Conservation (phyloP, 1,139 yeast species). For the Debaryomyces sp. region DNA sequence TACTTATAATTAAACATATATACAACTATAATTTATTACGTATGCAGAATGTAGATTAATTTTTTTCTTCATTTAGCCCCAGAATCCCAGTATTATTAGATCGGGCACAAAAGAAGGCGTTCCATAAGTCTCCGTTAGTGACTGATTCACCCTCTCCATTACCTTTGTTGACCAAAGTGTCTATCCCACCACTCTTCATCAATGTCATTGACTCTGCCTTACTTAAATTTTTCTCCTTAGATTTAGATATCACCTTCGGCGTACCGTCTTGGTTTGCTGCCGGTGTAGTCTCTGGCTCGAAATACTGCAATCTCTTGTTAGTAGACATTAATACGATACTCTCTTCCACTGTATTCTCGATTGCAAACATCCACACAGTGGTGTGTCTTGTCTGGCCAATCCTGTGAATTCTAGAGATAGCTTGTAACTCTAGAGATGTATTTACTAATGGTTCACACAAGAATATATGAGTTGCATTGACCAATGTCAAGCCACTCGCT, state of each 20-base stretch:
- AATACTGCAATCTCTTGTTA: constrained; percentile 47
- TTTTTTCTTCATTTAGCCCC: not conserved
- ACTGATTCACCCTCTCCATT: constrained; percentile 59
- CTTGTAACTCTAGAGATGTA: constrained; percentile 84
- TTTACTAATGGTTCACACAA: constrained; percentile 92
- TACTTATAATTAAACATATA: not conserved
- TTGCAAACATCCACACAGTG: constrained; percentile 89
- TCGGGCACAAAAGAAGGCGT: constrained; percentile 52
- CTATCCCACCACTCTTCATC: constrained; percentile 43
- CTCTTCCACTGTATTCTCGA: constrained; percentile 87
- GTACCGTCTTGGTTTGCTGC: not conserved
- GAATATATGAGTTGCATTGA: constrained; percentile 89
- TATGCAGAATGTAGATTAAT: not conserved
- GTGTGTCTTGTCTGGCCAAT: constrained; percentile 85
- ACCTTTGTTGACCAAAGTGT: constrained; percentile 42
- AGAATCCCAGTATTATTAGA: not conserved
- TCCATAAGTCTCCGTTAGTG: constrained; percentile 59
- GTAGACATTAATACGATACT: constrained; percentile 68
- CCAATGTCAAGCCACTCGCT: constrained; percentile 86
- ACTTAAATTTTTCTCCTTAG: constrained; percentile 27
- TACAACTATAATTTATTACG: not conserved
- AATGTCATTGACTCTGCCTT: constrained; percentile 41
- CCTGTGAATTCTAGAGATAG: constrained; percentile 87
- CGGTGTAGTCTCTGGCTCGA: constrained; percentile 15
- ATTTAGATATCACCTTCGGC: constrained; percentile 7